Conservation (phyloP, 2,329 filamentous ascomycete species). For the Aspergillus quadricinctus region DNA sequence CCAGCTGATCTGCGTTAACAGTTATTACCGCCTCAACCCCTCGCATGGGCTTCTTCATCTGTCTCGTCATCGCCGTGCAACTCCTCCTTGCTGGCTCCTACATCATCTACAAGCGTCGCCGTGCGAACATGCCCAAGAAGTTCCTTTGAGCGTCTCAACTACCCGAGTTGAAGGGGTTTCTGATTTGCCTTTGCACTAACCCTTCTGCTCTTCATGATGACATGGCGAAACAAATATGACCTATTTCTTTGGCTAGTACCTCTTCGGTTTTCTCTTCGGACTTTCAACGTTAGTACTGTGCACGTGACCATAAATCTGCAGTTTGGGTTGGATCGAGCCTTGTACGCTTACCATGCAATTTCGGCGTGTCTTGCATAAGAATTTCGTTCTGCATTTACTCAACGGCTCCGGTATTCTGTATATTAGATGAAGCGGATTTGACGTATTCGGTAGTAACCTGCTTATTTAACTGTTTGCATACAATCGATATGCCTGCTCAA, state of each 20-base stretch:
- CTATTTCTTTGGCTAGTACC: neutral
- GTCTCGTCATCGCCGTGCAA: conserved; percentile 71
- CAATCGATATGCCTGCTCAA: neutral
- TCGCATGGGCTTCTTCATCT: conserved; percentile 59
- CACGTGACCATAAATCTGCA: neutral
- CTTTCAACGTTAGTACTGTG: neutral
- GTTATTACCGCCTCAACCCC: conserved; percentile 52
- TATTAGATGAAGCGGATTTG: neutral
- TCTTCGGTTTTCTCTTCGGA: neutral
- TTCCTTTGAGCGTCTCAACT: conserved; percentile 58
- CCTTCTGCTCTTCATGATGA: neutral
- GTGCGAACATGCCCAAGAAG: conserved; percentile 79
- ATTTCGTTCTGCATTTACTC: neutral
- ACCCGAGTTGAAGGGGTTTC: neutral
- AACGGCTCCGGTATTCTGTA: neutral
- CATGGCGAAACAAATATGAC: neutral
- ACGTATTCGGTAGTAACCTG: neutral
- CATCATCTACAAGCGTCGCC: conserved; percentile 73
- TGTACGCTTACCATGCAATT: neutral
- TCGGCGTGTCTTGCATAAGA: neutral
- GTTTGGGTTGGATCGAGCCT: neutral
- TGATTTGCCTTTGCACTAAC: neutral
- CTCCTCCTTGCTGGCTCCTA: conserved; percentile 65
- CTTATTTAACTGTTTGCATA: neutral
- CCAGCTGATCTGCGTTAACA: conserved; percentile 18